A percentile compares a stretch with the other conserved stretches of the same genome.
phyloP scores from a whole-genome alignment of 805 yeast species.

The Blastobotrys chiropterorum region DNA sequence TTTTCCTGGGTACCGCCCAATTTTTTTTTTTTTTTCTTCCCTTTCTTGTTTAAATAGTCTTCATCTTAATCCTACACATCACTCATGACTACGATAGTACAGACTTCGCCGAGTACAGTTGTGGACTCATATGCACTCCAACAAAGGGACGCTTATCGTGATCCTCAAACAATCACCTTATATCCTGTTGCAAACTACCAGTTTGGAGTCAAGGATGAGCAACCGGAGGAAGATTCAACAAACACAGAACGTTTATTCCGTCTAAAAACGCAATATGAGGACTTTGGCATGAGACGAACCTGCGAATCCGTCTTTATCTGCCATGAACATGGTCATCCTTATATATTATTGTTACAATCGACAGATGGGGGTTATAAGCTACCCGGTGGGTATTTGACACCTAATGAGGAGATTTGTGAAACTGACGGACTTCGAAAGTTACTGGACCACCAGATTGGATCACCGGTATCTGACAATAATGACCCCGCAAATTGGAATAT shows the following conservation, averaged over 20 bases:
- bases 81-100: too few relatives aligned
- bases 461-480: slow-evolving; percentile 15
- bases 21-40: too few relatives aligned
- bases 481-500: slow-evolving; percentile 25
- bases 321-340: slow-evolving; percentile 32
- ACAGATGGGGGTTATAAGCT: slow-evolving; percentile 30
- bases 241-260: slow-evolving; percentile 25
- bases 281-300: slow-evolving; percentile 27
- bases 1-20: too few relatives aligned
- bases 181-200: slow-evolving; percentile 31
- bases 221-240: slow-evolving; percentile 28
- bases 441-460: slow-evolving; percentile 18
- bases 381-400: slow-evolving; percentile 20
- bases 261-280: slow-evolving; percentile 26
- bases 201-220: slow-evolving; percentile 27
- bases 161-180: slow-evolving; percentile 25
- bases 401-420: slow-evolving; percentile 25
- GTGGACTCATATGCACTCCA: too few relatives aligned
- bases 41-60: too few relatives aligned
- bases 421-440: slow-evolving; percentile 22
- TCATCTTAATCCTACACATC: too few relatives aligned
- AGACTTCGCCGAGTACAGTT: too few relatives aligned
- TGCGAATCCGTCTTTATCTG: slow-evolving; percentile 29
- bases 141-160: too few relatives aligned
- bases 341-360: slow-evolving; percentile 26